Conservation (phyloP, 306 rosid species). For the Chamaecrista fasciculata region DNA sequence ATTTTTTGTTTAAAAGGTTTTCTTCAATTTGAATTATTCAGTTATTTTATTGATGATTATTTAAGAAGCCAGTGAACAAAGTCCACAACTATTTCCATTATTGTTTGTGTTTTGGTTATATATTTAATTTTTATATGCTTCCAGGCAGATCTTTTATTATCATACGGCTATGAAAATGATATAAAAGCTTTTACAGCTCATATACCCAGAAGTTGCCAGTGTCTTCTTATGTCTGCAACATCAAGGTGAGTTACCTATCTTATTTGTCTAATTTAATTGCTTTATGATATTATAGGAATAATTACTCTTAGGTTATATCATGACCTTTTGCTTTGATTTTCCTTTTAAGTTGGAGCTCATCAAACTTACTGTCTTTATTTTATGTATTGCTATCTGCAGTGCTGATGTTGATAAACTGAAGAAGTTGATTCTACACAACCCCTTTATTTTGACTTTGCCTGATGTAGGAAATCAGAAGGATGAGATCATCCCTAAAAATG, state of each 20-base stretch:
- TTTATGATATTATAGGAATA: slow-evolving; percentile 25
- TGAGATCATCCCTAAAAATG: slow-evolving; percentile 79
- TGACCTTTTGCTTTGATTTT: neutral
- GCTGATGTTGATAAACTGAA: slow-evolving; percentile 89
- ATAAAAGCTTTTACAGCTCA: slow-evolving; percentile 78
- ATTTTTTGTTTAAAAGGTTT: slow-evolving; percentile 5
- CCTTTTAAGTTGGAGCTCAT: neutral
- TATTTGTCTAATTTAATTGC: slow-evolving; percentile 1
- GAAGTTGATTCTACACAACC: slow-evolving; percentile 88
- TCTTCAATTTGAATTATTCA: neutral
- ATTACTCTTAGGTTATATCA: neutral
- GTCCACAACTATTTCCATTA: too few species aligned
- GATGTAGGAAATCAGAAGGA: slow-evolving; percentile 79
- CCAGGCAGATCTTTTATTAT: slow-evolving; percentile 96
- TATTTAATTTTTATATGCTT: slow-evolving; percentile 33
- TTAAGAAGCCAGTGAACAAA: slow-evolving; percentile 10
- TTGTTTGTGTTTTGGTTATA: neutral
- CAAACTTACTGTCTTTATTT: slow-evolving; percentile 11
- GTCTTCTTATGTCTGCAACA: slow-evolving; percentile 97
- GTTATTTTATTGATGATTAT: slow-evolving; percentile 9
- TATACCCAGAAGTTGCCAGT: slow-evolving; percentile 83
- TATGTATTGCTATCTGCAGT: slow-evolving; percentile 44
- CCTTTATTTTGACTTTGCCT: slow-evolving; percentile 81
- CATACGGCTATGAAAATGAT: slow-evolving; percentile 88
- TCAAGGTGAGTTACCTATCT: slow-evolving; percentile 61